A percentile compares a stretch with the other conserved stretches of the same genome.
These are phyloP conservation scores for Sisymbrium altissimum DNA, from an alignment of 345 rosid species.

Conservation along the genomic window DNA sequence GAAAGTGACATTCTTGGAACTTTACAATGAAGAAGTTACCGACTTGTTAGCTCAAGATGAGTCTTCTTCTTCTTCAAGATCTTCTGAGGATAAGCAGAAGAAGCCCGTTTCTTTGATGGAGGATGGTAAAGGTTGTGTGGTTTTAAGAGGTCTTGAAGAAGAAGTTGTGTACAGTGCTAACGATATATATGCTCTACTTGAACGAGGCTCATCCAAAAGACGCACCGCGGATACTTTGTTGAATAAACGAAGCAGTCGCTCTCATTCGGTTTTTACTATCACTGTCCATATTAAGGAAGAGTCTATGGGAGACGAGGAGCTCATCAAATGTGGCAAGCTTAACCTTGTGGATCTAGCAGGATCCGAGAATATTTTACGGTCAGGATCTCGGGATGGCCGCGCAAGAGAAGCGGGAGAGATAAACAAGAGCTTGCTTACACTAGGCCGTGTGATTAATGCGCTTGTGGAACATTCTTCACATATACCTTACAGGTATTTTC, in stretches of 20 bases:
- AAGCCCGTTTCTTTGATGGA: constrained; percentile 87
- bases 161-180: constrained; percentile 88
- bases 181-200: constrained; percentile 78
- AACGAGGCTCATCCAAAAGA: constrained; percentile 77
- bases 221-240: constrained; percentile 87
- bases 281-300: constrained; percentile 79
- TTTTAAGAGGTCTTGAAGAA: constrained; percentile 90
- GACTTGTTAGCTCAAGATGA: constrained; percentile 85
- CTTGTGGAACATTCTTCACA: constrained; percentile 96
- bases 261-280: constrained; percentile 91
- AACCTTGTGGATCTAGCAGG: constrained; percentile 99
- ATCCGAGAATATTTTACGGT: constrained; percentile 86
- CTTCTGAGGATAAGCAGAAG: constrained; percentile 67
- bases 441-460: constrained; percentile 96
- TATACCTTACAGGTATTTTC: constrained; percentile 77
- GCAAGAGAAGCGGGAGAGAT: constrained; percentile 99
- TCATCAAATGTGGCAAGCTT: constrained; percentile 95
- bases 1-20: constrained; percentile 90
- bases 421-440: constrained; percentile 91
- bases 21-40: constrained; percentile 86
- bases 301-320: constrained; percentile 75
- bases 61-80: constrained; percentile 38
- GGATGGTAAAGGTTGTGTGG: constrained; percentile 88
- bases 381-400: constrained; percentile 90
- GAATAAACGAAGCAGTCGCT: constrained; percentile 94